Evolutionary conservation across 495 filamentous ascomycete genomes (phyloP), one percentile per base, ranked within the genome.

Genomic region (Copromyces sp.): DNA sequence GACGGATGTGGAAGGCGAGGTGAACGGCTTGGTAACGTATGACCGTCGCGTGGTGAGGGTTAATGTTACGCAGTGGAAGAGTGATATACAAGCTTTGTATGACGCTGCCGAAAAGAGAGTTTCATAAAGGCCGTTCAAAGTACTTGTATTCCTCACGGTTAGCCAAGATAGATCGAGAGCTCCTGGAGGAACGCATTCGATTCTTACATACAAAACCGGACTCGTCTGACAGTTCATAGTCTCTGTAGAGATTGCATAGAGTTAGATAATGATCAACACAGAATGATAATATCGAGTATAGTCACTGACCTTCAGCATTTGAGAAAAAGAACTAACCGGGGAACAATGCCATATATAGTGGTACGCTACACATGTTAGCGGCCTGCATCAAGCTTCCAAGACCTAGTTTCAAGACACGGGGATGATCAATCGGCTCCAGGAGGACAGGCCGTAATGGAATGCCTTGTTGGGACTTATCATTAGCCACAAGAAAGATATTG

Each of bases 1-100:
- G 1, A 90, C 89, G 1, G 90, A 92, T 75, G 89, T 92, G 11
- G 90, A 92, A 78, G 89, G 89, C n/a, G 90, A 92, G 79, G 87
- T 91, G 65, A 92, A 92, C 74, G 90, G 90, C 5, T 77, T 92
- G 71, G 78, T 90, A 73, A 91, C 89, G 2, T 91, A 91, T 72
- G 90, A 92, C 79, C 87, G 90, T 3, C 79, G 71, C 69, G 32
- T 91, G 1, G 77, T 86, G 70, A 81, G 89, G 24, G 83, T 86
- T 3, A 80, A 91, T 77, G 81, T 81, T 73, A 77, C 78, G 42
- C 87, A 89, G 81, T 91, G 90, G 90, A 83, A 82, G 71, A 76
- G 72, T 3, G 90, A 91, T 78, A 89, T 91, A 47, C 74, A 86
- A 78, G 86, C 80, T 5, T 77, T 91, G 45, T 90, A 89, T 77